Evolutionary conservation across 108 stramenopile species (phyloP).

Genomic region (Hondaea fermentalgiana): DNA sequence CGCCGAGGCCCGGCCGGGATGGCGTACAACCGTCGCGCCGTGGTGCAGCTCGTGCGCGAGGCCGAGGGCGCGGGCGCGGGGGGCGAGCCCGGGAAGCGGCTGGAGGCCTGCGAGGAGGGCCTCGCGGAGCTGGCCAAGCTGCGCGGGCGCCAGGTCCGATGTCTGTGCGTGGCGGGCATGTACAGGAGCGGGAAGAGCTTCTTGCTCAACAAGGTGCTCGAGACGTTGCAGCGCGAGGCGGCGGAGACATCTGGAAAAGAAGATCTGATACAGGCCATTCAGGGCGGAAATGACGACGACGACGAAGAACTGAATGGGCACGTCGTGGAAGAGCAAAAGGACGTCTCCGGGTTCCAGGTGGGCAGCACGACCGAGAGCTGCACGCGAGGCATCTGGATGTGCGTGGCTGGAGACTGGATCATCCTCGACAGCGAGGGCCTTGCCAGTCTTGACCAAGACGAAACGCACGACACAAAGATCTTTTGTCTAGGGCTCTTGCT

Average conservation of each 20-base stretch:
- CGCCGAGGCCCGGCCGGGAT: too few relatives aligned
- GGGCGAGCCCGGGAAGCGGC: not conserved
- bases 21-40: not conserved
- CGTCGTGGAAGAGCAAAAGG: not conserved
- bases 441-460: not conserved
- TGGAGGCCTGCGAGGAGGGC: not conserved
- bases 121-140: not conserved
- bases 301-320: too few relatives aligned
- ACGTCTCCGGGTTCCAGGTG: slow-evolving; percentile 18
- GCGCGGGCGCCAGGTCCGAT: not conserved
- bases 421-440: slow-evolving; percentile 38
- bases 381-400: slow-evolving; percentile 36
- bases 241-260: too few relatives aligned
- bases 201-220: slow-evolving; percentile 22
- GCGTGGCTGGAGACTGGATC: not conserved
- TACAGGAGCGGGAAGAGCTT: slow-evolving; percentile 36
- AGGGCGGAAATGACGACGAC: too few relatives aligned
- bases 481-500: slow-evolving; percentile 27
- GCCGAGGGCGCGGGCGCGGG: not conserved
- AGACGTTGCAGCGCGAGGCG: not conserved
- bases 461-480: slow-evolving; percentile 30
- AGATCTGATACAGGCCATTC: too few relatives aligned
- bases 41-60: not conserved
- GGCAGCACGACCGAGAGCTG: slow-evolving; percentile 26
- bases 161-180: slow-evolving; percentile 15